Evolutionary conservation across 352 stramenopile species (phyloP).

Genomic region (Peronospora destructor): DNA sequence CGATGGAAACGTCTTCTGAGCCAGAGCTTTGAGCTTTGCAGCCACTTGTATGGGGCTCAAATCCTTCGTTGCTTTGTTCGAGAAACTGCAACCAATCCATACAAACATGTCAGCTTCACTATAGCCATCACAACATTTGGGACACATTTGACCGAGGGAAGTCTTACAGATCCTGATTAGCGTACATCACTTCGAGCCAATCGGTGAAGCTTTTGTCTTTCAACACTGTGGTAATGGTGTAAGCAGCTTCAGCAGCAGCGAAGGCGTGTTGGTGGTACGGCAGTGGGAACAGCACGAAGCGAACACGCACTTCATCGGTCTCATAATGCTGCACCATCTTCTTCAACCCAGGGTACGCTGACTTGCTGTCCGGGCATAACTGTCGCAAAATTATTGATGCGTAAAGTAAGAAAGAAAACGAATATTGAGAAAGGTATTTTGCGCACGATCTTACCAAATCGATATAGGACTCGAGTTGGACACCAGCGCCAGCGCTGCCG

Average conservation of each 20-base stretch:
- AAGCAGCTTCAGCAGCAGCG: slow-evolving; percentile 48
- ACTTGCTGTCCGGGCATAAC: slow-evolving; percentile 71
- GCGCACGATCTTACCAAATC: slow-evolving; percentile 40
- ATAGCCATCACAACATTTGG: neutral
- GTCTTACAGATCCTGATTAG: slow-evolving; percentile 63
- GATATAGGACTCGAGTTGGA: slow-evolving; percentile 82
- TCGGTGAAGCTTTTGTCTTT: slow-evolving; percentile 48
- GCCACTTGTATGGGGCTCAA: no score
- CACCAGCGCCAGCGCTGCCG: slow-evolving; percentile 42
- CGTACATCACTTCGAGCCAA: slow-evolving; percentile 78
- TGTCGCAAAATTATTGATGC: slow-evolving; percentile 17
- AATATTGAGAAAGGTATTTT: neutral
- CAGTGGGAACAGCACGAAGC: slow-evolving; percentile 69
- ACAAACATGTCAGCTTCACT: slow-evolving; percentile 1
- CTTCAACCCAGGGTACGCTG: slow-evolving; percentile 60
- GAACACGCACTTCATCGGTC: slow-evolving; percentile 50
- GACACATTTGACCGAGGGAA: slow-evolving; percentile 1
- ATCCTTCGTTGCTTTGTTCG: no score
- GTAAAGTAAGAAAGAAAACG: slow-evolving; percentile 2
- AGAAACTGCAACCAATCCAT: neutral
- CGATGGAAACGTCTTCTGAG: slow-evolving; percentile 56
- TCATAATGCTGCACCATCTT: slow-evolving; percentile 51
- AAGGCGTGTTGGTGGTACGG: slow-evolving; percentile 79
- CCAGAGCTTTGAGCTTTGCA: no score
- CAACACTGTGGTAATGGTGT: slow-evolving; percentile 55